Evolutionary conservation across 306 rosid species (phyloP).

Genomic region (Gynostemma pentaphyllum): DNA sequence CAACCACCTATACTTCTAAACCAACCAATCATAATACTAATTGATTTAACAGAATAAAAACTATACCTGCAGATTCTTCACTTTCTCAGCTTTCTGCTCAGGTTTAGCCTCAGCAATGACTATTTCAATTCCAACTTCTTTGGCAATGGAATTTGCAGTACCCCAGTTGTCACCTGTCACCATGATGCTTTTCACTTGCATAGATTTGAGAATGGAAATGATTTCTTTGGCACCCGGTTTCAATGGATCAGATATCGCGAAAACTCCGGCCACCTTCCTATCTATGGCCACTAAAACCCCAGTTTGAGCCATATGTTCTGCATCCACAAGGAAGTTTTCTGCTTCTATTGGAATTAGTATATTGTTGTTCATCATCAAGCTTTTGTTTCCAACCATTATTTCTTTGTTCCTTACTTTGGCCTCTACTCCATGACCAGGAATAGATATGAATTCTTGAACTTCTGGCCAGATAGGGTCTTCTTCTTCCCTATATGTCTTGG

Average conservation of each 20-base stretch:
- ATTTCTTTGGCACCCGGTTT: conserved; percentile 59
- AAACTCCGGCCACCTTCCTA: conserved; percentile 40
- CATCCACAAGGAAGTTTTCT: conserved; percentile 42
- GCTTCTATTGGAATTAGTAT: conserved; percentile 38
- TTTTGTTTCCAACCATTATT: conserved; percentile 51
- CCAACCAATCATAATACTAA: too few species aligned
- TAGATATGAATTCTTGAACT: conserved; percentile 45
- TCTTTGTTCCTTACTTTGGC: conserved; percentile 20
- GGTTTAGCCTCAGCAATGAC: conserved; percentile 76
- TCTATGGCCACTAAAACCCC: conserved; percentile 53
- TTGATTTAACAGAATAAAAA: not conserved
- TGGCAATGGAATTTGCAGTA: conserved; percentile 74
- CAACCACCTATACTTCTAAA: too few species aligned
- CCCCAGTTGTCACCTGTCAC: conserved; percentile 93
- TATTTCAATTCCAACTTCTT: conserved; percentile 58
- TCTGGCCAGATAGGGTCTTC: conserved; percentile 48
- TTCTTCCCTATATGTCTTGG: conserved; percentile 37
- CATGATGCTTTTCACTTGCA: conserved; percentile 64
- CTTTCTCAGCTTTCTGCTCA: conserved; percentile 46
- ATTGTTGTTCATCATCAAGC: conserved; percentile 42
- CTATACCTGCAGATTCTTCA: conserved; percentile 60
- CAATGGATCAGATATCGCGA: conserved; percentile 71
- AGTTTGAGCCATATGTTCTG: conserved; percentile 62
- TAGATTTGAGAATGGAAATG: conserved; percentile 60
- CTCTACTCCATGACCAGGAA: conserved; percentile 75